Conservation (phyloP, 2,329 filamentous ascomycete species). For the Ramichloridium luteum region DNA sequence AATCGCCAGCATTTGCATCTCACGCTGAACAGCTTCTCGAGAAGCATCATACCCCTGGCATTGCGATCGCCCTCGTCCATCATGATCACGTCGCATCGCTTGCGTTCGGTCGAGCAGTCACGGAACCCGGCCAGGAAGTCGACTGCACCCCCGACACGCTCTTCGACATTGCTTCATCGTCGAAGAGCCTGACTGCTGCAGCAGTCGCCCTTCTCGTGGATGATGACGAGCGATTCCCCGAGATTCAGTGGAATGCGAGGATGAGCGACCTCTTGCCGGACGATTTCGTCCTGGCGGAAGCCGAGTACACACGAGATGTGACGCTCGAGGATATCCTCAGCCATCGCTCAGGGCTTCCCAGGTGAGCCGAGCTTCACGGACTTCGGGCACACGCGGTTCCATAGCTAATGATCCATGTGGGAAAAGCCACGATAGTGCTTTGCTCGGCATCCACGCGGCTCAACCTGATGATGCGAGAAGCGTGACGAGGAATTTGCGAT, state of each 20-base stretch:
- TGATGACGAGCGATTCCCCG: slow-evolving; percentile 27
- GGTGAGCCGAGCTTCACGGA: slow-evolving; percentile 33
- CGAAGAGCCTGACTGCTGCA: slow-evolving; percentile 44
- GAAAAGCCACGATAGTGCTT: slow-evolving; percentile 26
- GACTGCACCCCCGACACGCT: slow-evolving; percentile 37
- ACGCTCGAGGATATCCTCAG: slow-evolving; percentile 42
- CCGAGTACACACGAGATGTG: slow-evolving; percentile 34
- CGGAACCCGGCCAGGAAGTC: slow-evolving; percentile 17
- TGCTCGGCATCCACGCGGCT: slow-evolving; percentile 22
- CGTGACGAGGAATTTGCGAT: slow-evolving; percentile 33
- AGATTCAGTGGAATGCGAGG: slow-evolving; percentile 36
- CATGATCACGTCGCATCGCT: slow-evolving; percentile 30
- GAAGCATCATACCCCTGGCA: slow-evolving; percentile 37
- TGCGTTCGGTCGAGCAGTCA: slow-evolving; percentile 30
- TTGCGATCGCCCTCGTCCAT: slow-evolving; percentile 39
- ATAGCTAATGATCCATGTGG: no score
- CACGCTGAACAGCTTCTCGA: slow-evolving; percentile 23
- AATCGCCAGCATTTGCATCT: slow-evolving; percentile 4
- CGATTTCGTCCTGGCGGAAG: slow-evolving; percentile 41
- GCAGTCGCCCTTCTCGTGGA: slow-evolving; percentile 39
- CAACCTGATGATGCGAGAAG: slow-evolving; percentile 24
- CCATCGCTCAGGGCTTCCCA: slow-evolving; percentile 39
- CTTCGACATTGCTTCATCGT: slow-evolving; percentile 45
- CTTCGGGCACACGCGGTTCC: no score
- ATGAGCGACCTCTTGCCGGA: slow-evolving; percentile 35